Base-by-base conservation (phyloP, 305 asterid genomes). In the Salvia sclarea region DNA sequence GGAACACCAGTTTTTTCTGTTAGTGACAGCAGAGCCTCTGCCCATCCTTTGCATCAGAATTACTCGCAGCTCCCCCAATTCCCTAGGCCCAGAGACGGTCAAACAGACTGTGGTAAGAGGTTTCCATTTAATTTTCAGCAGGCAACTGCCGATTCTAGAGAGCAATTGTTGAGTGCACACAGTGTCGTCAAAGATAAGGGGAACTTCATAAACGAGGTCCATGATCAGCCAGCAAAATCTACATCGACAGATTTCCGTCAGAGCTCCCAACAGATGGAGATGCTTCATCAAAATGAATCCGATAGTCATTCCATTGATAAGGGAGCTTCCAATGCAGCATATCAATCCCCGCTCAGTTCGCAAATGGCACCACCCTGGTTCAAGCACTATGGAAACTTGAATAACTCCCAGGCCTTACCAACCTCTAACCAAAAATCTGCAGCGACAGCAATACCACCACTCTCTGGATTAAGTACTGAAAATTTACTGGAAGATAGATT, bases 301-400 rank as follows among this genome's bases (percentile, higher is more conserved):
- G 72, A 59, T 55, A 80, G 52, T 59, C 68, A 22, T 63, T 31
- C 82, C 21, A 50, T 62, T 7, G 77, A 54, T 62, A 73, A 67
- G 61, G 70, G 73, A 70, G 57, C 68, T 60, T 73, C 75, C 13
- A 69, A 38, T 64, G 20, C 62, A 41, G 49, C 74, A 49, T 41
- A 76, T 40, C 83, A 78, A 69, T 66, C 82, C 18, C 78, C 54
- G 33, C 66, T 67, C 70, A 77, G 70, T 68, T 45, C 74, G 72
- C 85, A 81, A 73, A 83, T 75, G 88, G 85, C 80, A 8, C 83
- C 88, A 40, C 69, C 93, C 28, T 78, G 84, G 93, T 78, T 79
- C 75, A 79, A 83, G 73, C 79, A 69, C 25, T 63, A 75, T 54
- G 85, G 79, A 44, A 75, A 77, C 71, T 70, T 69, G 71, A 86